Base-by-base conservation (phyloP, 2,329 filamentous ascomycete genomes). In the Tolypocladium ovalisporum region DNA sequence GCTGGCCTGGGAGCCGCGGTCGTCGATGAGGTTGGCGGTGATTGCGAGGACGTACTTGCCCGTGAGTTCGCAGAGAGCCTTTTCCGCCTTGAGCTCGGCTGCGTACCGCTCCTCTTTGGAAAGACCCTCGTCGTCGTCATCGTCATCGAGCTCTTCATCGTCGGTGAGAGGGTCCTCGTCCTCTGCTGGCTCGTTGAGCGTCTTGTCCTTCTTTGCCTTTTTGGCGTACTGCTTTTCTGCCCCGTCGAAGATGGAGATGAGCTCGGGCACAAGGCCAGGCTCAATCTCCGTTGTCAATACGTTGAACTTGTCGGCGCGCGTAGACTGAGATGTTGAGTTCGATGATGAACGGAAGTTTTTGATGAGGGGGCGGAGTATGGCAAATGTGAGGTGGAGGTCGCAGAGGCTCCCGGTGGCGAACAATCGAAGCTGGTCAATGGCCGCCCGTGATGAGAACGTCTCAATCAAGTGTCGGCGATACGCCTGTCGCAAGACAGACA, bases 1-100 rank as follows among this genome's bases (percentile, higher is more conserved):
- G 35, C 83, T 85, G 10, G 80, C 80, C 35, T 82, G 75, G 13
- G 80, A 73, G 8, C 82, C 84, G 1, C 75, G 77, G 47, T 78
- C 74, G 67, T 95, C 90, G 54, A 97, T 77, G 44, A 91, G 84
- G 56, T 84, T 85, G 24, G 86, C 89, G 12, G 88, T 77, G 27
- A 96, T 85, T 15, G 87, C 88, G 47, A 96, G 81, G 40, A 97
- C 88, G 49, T 96, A 83, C 68, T 94, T 95, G 61, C 85, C 87
- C 0, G 92, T 86, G 32, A 97, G 78, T 65, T 93, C 88, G 71
- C 93, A 97, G 1, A 97, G 80, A 24, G 86, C 83, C 68, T 93
- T 88, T 71, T 97, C 94, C 0, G 90, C 85, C 58, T 92, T 79
- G 37, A 97, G 79, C 57, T 85, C 83, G 42, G 81, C 80, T 53